phyloP scores from a whole-genome alignment of 2,329 filamentous ascomycete species.

The Mariannaea sp. region DNA sequence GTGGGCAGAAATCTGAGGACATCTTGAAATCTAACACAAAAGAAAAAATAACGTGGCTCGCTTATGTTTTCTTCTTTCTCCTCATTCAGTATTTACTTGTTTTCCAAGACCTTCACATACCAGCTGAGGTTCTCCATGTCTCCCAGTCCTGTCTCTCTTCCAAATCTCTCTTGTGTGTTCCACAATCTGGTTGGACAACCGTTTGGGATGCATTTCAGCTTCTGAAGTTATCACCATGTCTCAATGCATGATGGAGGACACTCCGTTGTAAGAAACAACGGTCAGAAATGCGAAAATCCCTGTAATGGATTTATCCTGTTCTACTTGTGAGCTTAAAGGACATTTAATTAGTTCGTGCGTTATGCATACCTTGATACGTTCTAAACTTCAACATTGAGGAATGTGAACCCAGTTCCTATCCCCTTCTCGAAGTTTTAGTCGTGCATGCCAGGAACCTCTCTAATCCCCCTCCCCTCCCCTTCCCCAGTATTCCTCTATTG shows the following conservation, averaged over 20 bases:
- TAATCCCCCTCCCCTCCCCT: not conserved
- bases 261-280: no score
- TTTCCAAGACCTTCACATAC: no score
- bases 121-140: no score
- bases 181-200: not conserved
- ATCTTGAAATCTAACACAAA: no score
- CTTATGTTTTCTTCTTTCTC: no score
- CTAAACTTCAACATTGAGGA: not conserved
- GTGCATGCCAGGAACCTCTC: not conserved
- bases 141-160: not conserved
- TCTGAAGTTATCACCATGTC: not conserved
- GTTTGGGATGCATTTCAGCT: not conserved
- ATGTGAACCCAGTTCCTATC: not conserved
- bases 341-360: not conserved
- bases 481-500: not conserved
- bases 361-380: no score
- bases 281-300: not conserved
- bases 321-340: no score
- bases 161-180: not conserved
- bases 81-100: no score
- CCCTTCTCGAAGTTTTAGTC: not conserved
- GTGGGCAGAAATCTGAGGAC: no score
- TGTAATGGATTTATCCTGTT: no score
- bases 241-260: not conserved
- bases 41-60: no score